phyloP scores from a whole-genome alignment of 176 grass and related monocot species.

The Neostapfia colusana region DNA sequence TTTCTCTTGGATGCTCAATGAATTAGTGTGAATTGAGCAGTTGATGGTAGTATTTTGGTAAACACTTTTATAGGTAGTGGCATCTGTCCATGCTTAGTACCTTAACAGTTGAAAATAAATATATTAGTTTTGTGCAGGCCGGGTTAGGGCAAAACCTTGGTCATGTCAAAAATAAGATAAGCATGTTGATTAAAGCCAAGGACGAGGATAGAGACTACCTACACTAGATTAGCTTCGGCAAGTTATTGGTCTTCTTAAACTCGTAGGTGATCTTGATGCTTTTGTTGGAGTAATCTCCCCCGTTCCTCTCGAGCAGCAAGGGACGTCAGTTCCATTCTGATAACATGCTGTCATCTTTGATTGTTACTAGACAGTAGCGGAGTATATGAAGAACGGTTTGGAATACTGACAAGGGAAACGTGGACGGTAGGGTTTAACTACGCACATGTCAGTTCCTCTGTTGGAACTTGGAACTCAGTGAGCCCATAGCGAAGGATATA shows the following conservation, averaged over 20 bases:
- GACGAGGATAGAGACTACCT: constrained; percentile 22
- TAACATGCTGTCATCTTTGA: not conserved
- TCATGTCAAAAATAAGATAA: constrained; percentile 46
- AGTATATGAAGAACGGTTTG: constrained; percentile 33
- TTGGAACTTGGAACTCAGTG: not conserved
- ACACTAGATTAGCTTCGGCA: constrained; percentile 28
- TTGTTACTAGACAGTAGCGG: not conserved
- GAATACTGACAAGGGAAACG: constrained; percentile 27
- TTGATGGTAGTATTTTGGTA: not conserved
- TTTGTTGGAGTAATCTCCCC: not conserved
- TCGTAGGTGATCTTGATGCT: not conserved
- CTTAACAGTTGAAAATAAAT: not conserved
- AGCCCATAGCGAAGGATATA: constrained; percentile 14
- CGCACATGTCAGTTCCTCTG: constrained; percentile 6
- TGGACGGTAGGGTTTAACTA: constrained; percentile 40
- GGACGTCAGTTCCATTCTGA: not conserved
- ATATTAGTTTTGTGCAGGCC: not conserved
- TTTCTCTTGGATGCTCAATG: constrained; percentile 11
- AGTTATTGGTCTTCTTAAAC: constrained; percentile 1
- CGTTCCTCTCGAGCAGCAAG: not conserved
- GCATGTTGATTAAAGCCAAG: constrained; percentile 40
- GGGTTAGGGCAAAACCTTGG: constrained; percentile 34
- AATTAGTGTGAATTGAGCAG: constrained; percentile 20
- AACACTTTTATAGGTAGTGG: constrained; percentile 34
- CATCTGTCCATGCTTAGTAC: constrained; percentile 25